phyloP scores from a whole-genome alignment of 352 stramenopile genomes.

The Plasmopara halstedii region DNA sequence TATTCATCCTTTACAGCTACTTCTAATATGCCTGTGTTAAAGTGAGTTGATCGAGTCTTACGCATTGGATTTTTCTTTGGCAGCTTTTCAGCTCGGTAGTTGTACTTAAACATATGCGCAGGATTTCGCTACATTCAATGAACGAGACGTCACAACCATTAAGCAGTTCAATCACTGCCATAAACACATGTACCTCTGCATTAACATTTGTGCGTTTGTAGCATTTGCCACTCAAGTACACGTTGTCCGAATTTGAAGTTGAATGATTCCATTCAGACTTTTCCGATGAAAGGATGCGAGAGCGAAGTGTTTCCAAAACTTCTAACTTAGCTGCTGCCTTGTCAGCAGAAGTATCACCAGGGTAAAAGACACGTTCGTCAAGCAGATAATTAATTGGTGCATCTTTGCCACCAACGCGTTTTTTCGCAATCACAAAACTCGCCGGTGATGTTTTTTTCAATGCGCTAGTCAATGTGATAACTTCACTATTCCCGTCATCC shows the following conservation, averaged over 20 bases:
- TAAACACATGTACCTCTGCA: conserved; percentile 36
- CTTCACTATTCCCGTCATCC: background rate
- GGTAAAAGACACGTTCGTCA: conserved; percentile 64
- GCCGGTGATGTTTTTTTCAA: background rate
- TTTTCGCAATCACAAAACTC: conserved; percentile 35
- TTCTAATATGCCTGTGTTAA: conserved; percentile 73
- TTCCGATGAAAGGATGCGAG: conserved; percentile 47
- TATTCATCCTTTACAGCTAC: conserved; percentile 59
- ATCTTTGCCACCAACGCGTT: conserved; percentile 53
- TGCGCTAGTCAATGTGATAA: background rate
- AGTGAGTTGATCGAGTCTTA: conserved; percentile 66
- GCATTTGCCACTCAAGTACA: conserved; percentile 63
- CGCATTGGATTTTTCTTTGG: conserved; percentile 69
- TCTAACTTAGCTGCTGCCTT: conserved; percentile 57
- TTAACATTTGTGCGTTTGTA: conserved; percentile 75
- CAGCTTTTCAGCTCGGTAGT: conserved; percentile 77
- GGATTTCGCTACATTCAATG: conserved; percentile 44
- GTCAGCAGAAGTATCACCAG: conserved; percentile 41
- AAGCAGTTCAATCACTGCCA: background rate
- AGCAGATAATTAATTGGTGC: conserved; percentile 64
- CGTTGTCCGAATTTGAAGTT: conserved; percentile 67
- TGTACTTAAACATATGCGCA: conserved; percentile 79
- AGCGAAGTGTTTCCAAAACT: conserved; percentile 52
- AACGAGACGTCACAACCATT: background rate
- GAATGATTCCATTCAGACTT: conserved; percentile 53